Conservation (phyloP, 2,329 filamentous ascomycete genomes). For the Apiospora malaysiana region DNA sequence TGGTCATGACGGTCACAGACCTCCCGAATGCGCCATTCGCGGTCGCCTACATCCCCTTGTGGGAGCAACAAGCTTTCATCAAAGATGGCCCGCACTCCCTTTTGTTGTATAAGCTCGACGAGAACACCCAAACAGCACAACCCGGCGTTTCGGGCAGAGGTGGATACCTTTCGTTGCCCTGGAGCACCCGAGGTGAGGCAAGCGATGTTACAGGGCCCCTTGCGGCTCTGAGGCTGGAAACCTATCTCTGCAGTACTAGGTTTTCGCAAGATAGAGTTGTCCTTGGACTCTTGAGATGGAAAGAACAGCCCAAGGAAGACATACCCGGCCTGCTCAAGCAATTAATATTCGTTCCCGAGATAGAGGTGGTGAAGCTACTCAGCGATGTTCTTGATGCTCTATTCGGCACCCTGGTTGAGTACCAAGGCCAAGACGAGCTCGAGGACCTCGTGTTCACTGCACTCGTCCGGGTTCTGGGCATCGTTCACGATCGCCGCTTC, state of each 20-base stretch:
- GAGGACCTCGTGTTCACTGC: slow-evolving; percentile 93
- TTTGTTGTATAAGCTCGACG: slow-evolving; percentile 89
- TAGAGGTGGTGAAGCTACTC: slow-evolving; percentile 94
- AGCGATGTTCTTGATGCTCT: slow-evolving; percentile 88
- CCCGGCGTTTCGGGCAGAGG: slow-evolving; percentile 72
- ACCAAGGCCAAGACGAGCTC: slow-evolving; percentile 88
- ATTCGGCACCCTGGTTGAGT: slow-evolving; percentile 89
- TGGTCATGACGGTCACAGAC: slow-evolving; percentile 90
- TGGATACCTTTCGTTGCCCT: slow-evolving; percentile 85
- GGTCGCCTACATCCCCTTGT: slow-evolving; percentile 89
- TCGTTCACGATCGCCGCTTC: slow-evolving; percentile 93
- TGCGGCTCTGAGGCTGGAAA: slow-evolving; percentile 78
- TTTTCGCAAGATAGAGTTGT: slow-evolving; percentile 93
- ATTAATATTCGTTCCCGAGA: slow-evolving; percentile 92
- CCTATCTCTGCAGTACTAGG: slow-evolving; percentile 90
- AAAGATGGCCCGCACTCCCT: slow-evolving; percentile 83
- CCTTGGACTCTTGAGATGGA: slow-evolving; percentile 86
- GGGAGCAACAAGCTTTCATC: slow-evolving; percentile 90
- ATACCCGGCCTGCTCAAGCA: slow-evolving; percentile 78
- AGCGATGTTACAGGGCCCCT: slow-evolving; percentile 81
- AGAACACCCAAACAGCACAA: slow-evolving; percentile 76
- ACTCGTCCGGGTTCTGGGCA: slow-evolving; percentile 86
- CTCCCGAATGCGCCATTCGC: slow-evolving; percentile 88
- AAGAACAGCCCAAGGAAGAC: slow-evolving; percentile 72
- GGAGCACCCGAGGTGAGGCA: slow-evolving; percentile 71